Percentiles rank a stretch among this genome's conserved stretches.
These are phyloP conservation scores for Eutrema yunnanense DNA, from an alignment of 345 rosid genomes.

Conservation along the genomic window DNA sequence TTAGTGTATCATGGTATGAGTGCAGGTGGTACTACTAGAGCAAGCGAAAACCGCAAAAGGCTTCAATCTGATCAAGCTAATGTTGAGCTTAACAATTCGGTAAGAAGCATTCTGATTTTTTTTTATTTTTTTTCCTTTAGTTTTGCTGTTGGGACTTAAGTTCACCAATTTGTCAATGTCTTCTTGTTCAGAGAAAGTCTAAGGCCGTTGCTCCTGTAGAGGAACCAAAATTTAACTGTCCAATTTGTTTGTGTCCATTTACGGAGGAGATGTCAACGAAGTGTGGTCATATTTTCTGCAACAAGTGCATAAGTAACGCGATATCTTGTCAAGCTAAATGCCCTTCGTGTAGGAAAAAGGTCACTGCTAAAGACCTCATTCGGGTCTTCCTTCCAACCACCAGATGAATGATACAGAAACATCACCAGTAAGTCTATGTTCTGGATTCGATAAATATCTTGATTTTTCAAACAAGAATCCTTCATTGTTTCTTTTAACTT, in stretches of 20 bases:
- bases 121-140: background rate
- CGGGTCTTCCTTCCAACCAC: conserved; percentile 87
- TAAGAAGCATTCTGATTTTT: background rate
- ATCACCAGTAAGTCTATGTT: conserved; percentile 11
- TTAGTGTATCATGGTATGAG: conserved; percentile 5
- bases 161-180: background rate
- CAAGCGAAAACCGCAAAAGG: background rate
- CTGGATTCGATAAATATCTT: background rate
- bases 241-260: conserved; percentile 81
- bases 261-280: conserved; percentile 74
- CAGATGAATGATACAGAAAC: conserved; percentile 29
- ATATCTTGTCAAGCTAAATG: conserved; percentile 58
- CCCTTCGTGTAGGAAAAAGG: conserved; percentile 84
- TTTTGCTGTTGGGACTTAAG: conserved; percentile 4
- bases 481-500: background rate
- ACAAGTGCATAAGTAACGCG: conserved; percentile 59
- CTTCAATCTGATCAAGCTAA: conserved; percentile 14
- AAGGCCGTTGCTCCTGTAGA: conserved; percentile 44
- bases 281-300: conserved; percentile 97
- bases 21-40: conserved; percentile 5
- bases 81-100: conserved; percentile 10
- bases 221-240: conserved; percentile 77
- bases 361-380: conserved; percentile 54
- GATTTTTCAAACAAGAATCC: background rate
- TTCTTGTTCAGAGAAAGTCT: conserved; percentile 8